phyloP scores from a whole-genome alignment of 768 basidiomycete genomes.

The Psilocybe azurescens region DNA sequence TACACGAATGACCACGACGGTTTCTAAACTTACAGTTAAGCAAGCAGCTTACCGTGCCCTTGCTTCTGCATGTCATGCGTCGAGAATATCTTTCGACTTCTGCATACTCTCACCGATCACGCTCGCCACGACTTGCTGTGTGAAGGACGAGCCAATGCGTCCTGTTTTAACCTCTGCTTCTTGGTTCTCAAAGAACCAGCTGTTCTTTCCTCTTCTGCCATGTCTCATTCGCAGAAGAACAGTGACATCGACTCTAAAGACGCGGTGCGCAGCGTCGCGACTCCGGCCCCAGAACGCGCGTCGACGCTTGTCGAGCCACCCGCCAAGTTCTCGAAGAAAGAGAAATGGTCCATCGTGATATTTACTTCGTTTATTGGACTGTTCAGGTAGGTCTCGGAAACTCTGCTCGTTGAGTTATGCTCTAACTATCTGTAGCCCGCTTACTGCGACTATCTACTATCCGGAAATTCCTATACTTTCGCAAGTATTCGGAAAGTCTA shows the following conservation, averaged over 20 bases:
- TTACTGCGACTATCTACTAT: conserved; percentile 80
- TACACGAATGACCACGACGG: not conserved
- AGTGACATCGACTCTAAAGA: conserved; percentile 5
- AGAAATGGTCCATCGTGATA: conserved; percentile 74
- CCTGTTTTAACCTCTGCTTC: conserved; percentile 3
- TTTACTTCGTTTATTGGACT: conserved; percentile 60
- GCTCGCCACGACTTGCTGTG: conserved; percentile 1
- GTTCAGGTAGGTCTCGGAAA: conserved; percentile 56
- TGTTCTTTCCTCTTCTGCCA: conserved; percentile 10
- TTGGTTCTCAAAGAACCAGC: not conserved
- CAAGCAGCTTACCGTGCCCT: not conserved
- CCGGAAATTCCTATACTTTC: conserved; percentile 80
- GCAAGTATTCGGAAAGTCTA: conserved; percentile 63
- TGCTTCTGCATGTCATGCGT: not conserved
- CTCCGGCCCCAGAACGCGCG: not conserved
- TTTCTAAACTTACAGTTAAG: conserved; percentile 7
- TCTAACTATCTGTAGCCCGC: conserved; percentile 46
- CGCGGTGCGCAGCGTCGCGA: not conserved
- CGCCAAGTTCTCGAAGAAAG: conserved; percentile 44
- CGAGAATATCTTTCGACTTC: not conserved
- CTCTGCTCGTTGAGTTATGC: not conserved
- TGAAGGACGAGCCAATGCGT: not conserved
- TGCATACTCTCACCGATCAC: conserved; percentile 2
- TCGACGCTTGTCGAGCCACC: not conserved
- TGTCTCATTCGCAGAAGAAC: conserved; percentile 10